Evolutionary conservation across 2,329 filamentous ascomycete species (phyloP).

Genomic region (Beauveria australis): DNA sequence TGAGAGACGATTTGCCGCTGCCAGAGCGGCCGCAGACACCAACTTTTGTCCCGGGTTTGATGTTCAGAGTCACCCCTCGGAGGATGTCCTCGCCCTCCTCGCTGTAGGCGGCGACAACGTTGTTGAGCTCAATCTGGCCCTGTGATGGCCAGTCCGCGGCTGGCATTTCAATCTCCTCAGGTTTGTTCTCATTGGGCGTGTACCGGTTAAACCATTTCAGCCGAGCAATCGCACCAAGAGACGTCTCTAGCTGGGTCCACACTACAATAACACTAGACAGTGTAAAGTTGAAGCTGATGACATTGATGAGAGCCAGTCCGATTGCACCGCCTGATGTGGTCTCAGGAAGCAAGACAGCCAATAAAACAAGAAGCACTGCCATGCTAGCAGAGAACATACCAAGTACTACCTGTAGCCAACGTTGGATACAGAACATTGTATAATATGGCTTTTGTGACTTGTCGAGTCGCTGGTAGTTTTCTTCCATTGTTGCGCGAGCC

Average conservation of each 20-base stretch:
- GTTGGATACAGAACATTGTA: slow-evolving; percentile 42
- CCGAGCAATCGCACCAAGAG: slow-evolving; percentile 26
- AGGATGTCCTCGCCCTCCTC: slow-evolving; percentile 11
- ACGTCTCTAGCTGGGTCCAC: slow-evolving; percentile 31
- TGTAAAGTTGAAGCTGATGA: slow-evolving; percentile 22
- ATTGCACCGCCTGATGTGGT: slow-evolving; percentile 4
- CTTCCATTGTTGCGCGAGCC: slow-evolving; percentile 28
- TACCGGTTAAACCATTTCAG: slow-evolving; percentile 23
- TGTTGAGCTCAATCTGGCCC: slow-evolving; percentile 20
- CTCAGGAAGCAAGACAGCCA: slow-evolving; percentile 1
- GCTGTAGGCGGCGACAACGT: slow-evolving; percentile 21
- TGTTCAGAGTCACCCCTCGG: slow-evolving; percentile 12
- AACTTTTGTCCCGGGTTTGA: slow-evolving; percentile 35
- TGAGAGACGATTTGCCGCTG: slow-evolving; percentile 41
- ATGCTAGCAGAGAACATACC: slow-evolving; percentile 38
- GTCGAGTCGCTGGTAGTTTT: slow-evolving; percentile 31
- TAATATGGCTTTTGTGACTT: slow-evolving; percentile 45
- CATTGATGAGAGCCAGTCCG: slow-evolving; percentile 19
- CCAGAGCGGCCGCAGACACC: slow-evolving; percentile 45
- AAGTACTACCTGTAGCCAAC: slow-evolving; percentile 44
- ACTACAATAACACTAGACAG: slow-evolving; percentile 23
- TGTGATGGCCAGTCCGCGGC: slow-evolving; percentile 20
- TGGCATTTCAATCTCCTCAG: background rate
- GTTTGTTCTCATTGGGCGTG: slow-evolving; percentile 21
- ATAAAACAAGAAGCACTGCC: slow-evolving; percentile 6